Evolutionary conservation across 164 flowering plant species (phyloP).

Genomic region (Vitis rotundifolia): DNA sequence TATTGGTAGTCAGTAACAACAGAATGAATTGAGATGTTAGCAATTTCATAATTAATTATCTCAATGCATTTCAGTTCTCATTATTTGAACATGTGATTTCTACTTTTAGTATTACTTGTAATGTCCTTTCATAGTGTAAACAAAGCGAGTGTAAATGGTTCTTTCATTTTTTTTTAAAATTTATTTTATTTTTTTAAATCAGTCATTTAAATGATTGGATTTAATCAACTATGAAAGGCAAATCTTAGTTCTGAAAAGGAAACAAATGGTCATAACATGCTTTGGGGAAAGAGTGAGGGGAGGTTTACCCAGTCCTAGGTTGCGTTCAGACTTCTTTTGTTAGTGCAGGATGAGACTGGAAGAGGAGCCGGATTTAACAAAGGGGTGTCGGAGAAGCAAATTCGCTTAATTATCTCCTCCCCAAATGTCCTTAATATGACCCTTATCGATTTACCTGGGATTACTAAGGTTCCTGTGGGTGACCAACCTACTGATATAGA

Average conservation of each 20-base stretch:
- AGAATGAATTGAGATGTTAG: too few species aligned
- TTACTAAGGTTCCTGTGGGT: slow-evolving; percentile 62
- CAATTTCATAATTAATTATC: too few species aligned
- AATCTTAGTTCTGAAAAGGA: neutral
- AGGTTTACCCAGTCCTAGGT: neutral
- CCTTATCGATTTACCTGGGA: slow-evolving; percentile 59
- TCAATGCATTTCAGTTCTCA: too few species aligned
- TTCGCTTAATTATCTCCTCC: slow-evolving; percentile 47
- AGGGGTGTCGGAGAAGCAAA: slow-evolving; percentile 52
- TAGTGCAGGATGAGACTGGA: slow-evolving; percentile 51
- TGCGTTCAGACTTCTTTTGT: neutral
- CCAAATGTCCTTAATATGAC: slow-evolving; percentile 60
- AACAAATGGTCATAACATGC: neutral
- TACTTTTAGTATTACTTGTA: neutral
- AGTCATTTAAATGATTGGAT: neutral
- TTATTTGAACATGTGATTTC: too few species aligned
- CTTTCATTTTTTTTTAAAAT: neutral
- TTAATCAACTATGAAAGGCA: neutral
- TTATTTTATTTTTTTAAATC: neutral
- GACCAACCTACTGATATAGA: slow-evolving; percentile 63
- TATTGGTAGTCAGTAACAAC: too few species aligned
- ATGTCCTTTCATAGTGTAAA: neutral
- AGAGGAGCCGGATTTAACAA: slow-evolving; percentile 56
- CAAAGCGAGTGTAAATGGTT: too few species aligned
- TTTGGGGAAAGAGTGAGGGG: neutral